A percentile compares a stretch with the other conserved stretches of the same genome.
Conservation (phyloP, 2,329 filamentous ascomycete genomes). For the Pestalotiopsis sp. region DNA sequence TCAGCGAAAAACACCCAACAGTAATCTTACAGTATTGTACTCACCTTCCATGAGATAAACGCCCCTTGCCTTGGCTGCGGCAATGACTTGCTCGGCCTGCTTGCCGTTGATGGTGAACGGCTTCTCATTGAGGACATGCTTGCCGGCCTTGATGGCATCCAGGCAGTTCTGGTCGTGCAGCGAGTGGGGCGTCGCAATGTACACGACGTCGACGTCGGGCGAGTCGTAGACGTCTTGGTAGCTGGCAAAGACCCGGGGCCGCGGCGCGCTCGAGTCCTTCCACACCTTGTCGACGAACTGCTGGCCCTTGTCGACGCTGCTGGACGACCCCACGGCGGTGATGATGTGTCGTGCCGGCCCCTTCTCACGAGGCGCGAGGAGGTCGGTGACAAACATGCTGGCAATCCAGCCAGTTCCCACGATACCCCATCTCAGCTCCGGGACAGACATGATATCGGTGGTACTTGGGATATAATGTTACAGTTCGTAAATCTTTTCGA, state of each 20-base stretch:
- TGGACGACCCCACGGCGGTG: background rate
- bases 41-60: slow-evolving; percentile 1
- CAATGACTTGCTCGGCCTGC: background rate
- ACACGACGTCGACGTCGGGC: background rate
- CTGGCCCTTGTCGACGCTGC: background rate
- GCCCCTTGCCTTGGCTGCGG: background rate
- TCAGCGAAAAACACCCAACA: background rate
- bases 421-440: background rate
- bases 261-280: background rate
- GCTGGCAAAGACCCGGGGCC: background rate
- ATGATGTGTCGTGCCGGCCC: background rate
- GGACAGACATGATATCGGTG: background rate
- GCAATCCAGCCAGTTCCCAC: background rate
- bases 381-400: background rate
- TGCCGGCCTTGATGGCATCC: background rate
- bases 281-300: background rate
- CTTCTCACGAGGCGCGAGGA: background rate
- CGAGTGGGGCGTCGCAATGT: background rate
- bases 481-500: background rate
- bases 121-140: background rate
- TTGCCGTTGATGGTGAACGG: slow-evolving; percentile 1
- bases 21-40: background rate
- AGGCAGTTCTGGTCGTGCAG: background rate
- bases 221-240: background rate
- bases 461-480: background rate